Conservation (phyloP, 2,329 filamentous ascomycete genomes). For the Paraphoma sp. region DNA sequence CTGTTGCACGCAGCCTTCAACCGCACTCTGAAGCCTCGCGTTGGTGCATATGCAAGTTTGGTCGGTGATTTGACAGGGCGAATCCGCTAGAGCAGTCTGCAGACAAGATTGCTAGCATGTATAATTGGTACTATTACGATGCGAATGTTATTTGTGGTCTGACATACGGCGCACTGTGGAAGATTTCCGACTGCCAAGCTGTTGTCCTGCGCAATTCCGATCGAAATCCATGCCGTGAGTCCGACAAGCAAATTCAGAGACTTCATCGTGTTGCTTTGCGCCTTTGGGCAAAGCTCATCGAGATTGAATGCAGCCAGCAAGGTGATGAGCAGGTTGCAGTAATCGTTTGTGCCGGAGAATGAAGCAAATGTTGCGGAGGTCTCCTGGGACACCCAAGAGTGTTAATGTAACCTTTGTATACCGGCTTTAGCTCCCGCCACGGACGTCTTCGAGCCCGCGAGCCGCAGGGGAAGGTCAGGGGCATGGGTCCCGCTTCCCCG, state of each 20-base stretch:
- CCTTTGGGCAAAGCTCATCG: no score
- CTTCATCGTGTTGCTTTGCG: not conserved
- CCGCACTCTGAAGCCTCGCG: conserved; percentile 2
- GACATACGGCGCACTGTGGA: not conserved
- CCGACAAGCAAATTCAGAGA: not conserved
- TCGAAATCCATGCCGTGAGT: not conserved
- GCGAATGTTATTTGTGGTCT: not conserved
- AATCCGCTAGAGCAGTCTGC: conserved; percentile 9
- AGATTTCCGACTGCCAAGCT: not conserved
- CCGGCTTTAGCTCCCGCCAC: no score
- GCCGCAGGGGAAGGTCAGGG: no score
- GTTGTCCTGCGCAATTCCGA: not conserved
- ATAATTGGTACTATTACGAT: not conserved
- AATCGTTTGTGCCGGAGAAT: no score
- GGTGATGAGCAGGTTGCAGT: no score
- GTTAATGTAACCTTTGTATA: no score
- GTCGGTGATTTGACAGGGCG: conserved; percentile 16
- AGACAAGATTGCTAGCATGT: conserved; percentile 18
- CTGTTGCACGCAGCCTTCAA: conserved; percentile 14
- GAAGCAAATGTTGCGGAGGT: no score
- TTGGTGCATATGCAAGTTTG: conserved; percentile 20
- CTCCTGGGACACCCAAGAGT: no score
- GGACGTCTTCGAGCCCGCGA: no score
- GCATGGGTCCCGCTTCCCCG: no score
- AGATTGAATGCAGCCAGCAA: no score